These are phyloP conservation scores for Mycena haematopus DNA, from an alignment of 768 basidiomycete genomes.

Conservation along the genomic window DNA sequence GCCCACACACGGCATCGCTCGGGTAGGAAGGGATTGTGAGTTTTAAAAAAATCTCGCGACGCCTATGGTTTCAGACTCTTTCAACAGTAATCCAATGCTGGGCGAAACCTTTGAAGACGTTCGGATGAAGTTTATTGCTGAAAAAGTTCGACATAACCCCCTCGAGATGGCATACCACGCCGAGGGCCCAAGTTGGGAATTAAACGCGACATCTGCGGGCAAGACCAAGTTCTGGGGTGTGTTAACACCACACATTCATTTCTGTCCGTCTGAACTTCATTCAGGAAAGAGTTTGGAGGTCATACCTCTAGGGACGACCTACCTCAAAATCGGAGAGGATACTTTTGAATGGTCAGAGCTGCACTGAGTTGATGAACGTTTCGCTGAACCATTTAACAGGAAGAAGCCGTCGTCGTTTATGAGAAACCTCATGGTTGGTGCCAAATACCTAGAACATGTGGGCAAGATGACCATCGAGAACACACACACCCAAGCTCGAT, in stretches of 20 bases:
- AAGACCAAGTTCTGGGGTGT: conserved; percentile 92
- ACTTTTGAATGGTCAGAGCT: conserved; percentile 70
- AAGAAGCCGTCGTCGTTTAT: conserved; percentile 88
- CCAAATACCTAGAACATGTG: conserved; percentile 87
- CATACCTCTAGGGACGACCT: conserved; percentile 76
- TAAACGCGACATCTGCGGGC: conserved; percentile 78
- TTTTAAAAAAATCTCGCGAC: conserved; percentile 3
- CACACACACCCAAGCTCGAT: conserved; percentile 56
- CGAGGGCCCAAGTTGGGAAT: conserved; percentile 77
- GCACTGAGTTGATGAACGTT: conserved; percentile 3
- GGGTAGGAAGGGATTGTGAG: conserved; percentile 88
- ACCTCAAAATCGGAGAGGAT: conserved; percentile 70
- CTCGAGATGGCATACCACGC: conserved; percentile 88
- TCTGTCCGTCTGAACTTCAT: conserved; percentile 25
- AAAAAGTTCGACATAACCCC: conserved; percentile 88
- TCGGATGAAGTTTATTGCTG: conserved; percentile 82
- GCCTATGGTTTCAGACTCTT: conserved; percentile 16
- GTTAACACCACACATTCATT: conserved; percentile 35
- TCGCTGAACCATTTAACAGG: conserved; percentile 49
- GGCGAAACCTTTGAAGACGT: conserved; percentile 87
- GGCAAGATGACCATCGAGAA: conserved; percentile 83
- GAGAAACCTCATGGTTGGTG: conserved; percentile 88
- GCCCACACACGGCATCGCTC: conserved; percentile 81
- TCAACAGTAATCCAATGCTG: conserved; percentile 82
- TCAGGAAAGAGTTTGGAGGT: conserved; percentile 90